Evolutionary conservation across 2,329 filamentous ascomycete genomes (phyloP), one percentile per base, ranked within the genome.

Genomic region (Nothopassalora personata): DNA sequence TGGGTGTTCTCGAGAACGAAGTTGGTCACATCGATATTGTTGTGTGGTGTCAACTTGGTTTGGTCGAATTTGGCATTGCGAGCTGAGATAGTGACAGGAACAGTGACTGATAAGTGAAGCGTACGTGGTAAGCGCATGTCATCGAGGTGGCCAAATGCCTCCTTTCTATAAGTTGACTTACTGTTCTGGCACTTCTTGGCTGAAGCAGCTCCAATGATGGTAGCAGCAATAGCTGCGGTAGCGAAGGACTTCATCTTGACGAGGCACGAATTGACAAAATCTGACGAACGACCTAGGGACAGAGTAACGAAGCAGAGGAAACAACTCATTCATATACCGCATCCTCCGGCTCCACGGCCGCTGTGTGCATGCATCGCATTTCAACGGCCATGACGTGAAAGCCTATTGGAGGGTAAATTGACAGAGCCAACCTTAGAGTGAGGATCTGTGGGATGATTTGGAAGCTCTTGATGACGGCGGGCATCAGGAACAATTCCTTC

Each of bases 1-100:
- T 75, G 74, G 1, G 76, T 75, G n/a, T 80, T 59, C 56, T 79
- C 75, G 56, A 85, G 72, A 31, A 81, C 71, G 64, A 87, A 83
- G 61, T 81, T 77, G 11, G 81, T 81, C 1, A 81, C 81, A 2
- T 87, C 83, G 34, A 85, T 76, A 64, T 85, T 81, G n/a, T 71
- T 77, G 51, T 72, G 69, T 57, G 6, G 68, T 4, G 61, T 64
- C 23, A 82, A 76, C 0, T 78, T 67, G n/a, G 76, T 64, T 11
- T 82, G 58, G 59, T 80, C 72, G 68, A 86, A 86, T 5, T 80
- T 69, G 0, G 73, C 80, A 58, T 86, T 84, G 27, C 80, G 75
- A 0, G 83, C 76, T 1, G 77, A 77, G 52, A 87, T 79, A 3
- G 76, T 72, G 13, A 88, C 76, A 1, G 83, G 80, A 5, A 88